Percentiles rank a stretch among this genome's conserved stretches.
phyloP scores from a whole-genome alignment of 179 eudicot genomes.

The Vitellaria paradoxa region DNA sequence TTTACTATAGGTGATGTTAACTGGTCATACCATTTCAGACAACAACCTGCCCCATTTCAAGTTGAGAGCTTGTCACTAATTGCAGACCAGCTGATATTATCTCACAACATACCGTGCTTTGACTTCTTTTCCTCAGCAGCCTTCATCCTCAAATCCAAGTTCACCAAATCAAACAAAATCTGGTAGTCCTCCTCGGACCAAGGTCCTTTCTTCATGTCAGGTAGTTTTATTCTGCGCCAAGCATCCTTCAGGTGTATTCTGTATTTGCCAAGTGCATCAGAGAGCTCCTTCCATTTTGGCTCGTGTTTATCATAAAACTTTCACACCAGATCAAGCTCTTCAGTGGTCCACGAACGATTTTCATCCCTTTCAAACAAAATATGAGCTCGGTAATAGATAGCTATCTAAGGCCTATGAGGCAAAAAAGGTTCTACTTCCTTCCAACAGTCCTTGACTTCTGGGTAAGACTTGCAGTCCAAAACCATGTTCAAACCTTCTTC shows the following conservation, averaged over 20 bases:
- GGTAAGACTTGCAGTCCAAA: conserved; percentile 18
- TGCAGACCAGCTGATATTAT: conserved; percentile 24
- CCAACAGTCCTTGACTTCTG: conserved; percentile 20
- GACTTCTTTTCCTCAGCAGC: conserved; percentile 18
- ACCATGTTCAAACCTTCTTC: conserved; percentile 22
- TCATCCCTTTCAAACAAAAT: conserved; percentile 13
- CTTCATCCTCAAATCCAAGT: conserved; percentile 17
- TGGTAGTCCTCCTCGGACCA: conserved; percentile 29
- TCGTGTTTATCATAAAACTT: conserved; percentile 12
- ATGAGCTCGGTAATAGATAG: conserved; percentile 25
- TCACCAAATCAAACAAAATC: conserved; percentile 23
- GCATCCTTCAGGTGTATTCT: conserved; percentile 17
- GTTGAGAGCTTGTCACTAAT: conserved; percentile 20
- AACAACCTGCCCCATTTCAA: conserved; percentile 2
- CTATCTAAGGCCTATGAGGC: conserved; percentile 10
- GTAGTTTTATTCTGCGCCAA: conserved; percentile 20
- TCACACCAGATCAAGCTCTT: conserved; percentile 10
- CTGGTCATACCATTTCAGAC: conserved; percentile 19
- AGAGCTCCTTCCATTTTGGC: conserved; percentile 21
- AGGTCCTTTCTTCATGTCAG: conserved; percentile 5
- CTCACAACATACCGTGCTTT: conserved; percentile 23
- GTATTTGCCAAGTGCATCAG: conserved; percentile 15
- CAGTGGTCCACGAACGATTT: conserved; percentile 14
- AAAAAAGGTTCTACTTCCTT: conserved; percentile 16
- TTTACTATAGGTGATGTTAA: conserved; percentile 24